Percentiles rank a stretch among this genome's conserved stretches.
Evolutionary conservation across 139 green algal species (phyloP).

Genomic region (Chlorella sp.): DNA sequence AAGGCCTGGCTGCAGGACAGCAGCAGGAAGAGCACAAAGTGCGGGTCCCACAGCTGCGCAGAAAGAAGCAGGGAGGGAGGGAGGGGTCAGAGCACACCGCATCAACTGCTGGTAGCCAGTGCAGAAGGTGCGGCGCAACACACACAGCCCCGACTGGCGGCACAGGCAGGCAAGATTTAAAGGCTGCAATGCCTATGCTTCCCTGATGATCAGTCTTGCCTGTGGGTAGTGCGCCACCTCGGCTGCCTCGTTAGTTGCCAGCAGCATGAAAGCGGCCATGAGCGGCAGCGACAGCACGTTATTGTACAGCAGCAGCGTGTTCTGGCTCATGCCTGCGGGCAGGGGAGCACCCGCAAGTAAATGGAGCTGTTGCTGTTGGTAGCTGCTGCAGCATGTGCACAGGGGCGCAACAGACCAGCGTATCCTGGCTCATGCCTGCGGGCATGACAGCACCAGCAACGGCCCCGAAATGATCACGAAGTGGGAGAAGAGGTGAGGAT

Average conservation of each 20-base stretch:
- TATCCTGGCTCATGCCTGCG: conserved; percentile 49
- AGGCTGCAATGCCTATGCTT: too few relatives aligned
- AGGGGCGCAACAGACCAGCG: too few relatives aligned
- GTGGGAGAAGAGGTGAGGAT: too few relatives aligned
- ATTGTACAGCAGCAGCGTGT: conserved; percentile 65
- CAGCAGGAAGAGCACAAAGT: conserved; percentile 56
- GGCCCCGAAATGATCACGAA: too few relatives aligned
- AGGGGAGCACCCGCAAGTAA: neutral
- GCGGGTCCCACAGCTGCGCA: conserved; percentile 38
- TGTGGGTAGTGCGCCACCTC: conserved; percentile 35
- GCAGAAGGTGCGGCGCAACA: too few relatives aligned
- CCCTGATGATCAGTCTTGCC: neutral
- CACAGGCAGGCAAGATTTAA: too few relatives aligned
- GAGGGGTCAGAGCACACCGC: too few relatives aligned
- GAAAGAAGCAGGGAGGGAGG: neutral
- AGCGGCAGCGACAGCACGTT: conserved; percentile 62
- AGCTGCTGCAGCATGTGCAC: too few relatives aligned
- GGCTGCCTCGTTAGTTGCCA: conserved; percentile 49
- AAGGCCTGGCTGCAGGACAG: conserved; percentile 62
- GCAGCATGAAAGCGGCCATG: conserved; percentile 53
- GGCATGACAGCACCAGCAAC: too few relatives aligned
- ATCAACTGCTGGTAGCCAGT: too few relatives aligned
- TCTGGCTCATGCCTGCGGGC: conserved; percentile 50
- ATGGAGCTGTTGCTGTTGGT: too few relatives aligned
- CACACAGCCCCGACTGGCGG: too few relatives aligned